Conservation (phyloP, 495 filamentous ascomycete genomes). For the Durotheca rogersii region DNA sequence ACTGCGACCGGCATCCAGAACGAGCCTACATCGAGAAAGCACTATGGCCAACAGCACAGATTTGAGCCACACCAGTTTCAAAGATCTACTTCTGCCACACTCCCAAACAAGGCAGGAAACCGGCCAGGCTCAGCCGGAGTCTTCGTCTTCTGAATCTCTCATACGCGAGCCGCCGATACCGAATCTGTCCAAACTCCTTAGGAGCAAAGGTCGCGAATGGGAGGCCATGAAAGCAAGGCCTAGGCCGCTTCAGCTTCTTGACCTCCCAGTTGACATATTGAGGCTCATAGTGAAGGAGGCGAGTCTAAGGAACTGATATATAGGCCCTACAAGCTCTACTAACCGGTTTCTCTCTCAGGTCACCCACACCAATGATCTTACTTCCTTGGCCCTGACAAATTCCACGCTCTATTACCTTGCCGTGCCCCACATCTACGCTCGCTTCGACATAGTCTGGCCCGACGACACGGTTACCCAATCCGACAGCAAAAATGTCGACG, state of each 20-base stretch:
- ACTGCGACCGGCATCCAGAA: slow-evolving; percentile 6
- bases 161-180: slow-evolving; percentile 18
- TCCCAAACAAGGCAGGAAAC: slow-evolving; percentile 23
- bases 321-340: slow-evolving; percentile 11
- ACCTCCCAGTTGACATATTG: slow-evolving; percentile 84
- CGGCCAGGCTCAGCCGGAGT: slow-evolving; percentile 17
- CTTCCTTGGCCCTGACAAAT: slow-evolving; percentile 78
- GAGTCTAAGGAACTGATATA: slow-evolving; percentile 28
- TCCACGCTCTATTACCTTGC: slow-evolving; percentile 80
- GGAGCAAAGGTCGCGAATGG: slow-evolving; percentile 47
- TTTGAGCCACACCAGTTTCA: slow-evolving; percentile 20
- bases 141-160: slow-evolving; percentile 15
- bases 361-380: slow-evolving; percentile 84
- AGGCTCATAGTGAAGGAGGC: slow-evolving; percentile 90
- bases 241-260: slow-evolving; percentile 61
- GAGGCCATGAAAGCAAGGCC: slow-evolving; percentile 40
- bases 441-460: slow-evolving; percentile 95
- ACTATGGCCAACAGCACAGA: slow-evolving; percentile 29
- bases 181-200: slow-evolving; percentile 34
- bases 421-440: slow-evolving; percentile 84
- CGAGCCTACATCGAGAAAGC: slow-evolving; percentile 5
- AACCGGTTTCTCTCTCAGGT: slow-evolving; percentile 56
- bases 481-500: slow-evolving; percentile 77
- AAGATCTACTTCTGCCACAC: slow-evolving; percentile 20
- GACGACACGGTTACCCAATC: slow-evolving; percentile 64